Base-by-base conservation (phyloP, 768 basidiomycete species). In the Paxillus involutus region DNA sequence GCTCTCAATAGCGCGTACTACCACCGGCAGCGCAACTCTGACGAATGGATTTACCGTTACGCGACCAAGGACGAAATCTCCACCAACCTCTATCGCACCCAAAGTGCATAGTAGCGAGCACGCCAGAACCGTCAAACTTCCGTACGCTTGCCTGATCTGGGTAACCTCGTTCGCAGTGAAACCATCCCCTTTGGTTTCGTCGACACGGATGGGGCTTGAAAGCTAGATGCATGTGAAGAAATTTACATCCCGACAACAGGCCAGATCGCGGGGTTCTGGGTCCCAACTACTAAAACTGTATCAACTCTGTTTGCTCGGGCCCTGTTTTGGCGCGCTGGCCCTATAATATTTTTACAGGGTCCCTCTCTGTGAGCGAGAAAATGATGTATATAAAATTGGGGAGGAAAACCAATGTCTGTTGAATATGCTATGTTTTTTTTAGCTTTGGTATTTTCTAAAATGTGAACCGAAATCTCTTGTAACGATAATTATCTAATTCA, bases 41-140 rank as follows among this genome's bases (percentile, higher is more conserved):
- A 55, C 8, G 57, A 53, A 24, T 70, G 70, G 70, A 45, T 36
- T 33, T 70, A 70, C 53, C 68, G 69, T 50, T 72, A 72, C 35
- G 59, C 69, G 32, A 71, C 69, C 30, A 47, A 61, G 14, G 55
- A 70, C n/a, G 69, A 70, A 48, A 63, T 72, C 4, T 55, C 46
- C 11, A 60, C 57, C 48, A 70, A 70, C 55, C 43, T 57, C 41
- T 68, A 66, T 50, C 56, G 19, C 4, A 62, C 58, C 9, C 61
- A 59, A 46, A 53, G 50, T n/a, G 60, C 54, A 40, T 52, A 35
- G 19, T n/a, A n/a, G n/a, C 57, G 62, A 44, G 49, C 32, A 32
- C 52, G 29, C 30, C 39, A 39, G 5, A 13, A 21, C 21, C 26
- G 33, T 36, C 55, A 40, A n/a, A 44, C 33, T 26, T 54, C 32